Evolutionary conservation across 805 yeast species (phyloP).

Genomic region (Sugiyamaella marilandica): DNA sequence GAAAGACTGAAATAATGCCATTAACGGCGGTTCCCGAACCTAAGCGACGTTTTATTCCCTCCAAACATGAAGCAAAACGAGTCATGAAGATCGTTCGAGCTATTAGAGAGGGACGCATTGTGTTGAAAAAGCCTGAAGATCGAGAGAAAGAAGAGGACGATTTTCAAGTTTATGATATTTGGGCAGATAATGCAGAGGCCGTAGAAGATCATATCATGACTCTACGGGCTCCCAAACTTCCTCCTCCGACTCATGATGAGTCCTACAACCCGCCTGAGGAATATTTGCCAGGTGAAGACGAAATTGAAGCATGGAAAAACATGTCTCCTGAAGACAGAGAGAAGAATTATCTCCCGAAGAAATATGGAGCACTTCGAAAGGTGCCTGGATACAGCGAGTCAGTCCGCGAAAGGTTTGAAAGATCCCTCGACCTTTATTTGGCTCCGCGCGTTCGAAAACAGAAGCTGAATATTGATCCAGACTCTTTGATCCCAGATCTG

Average conservation of each 20-base stretch:
- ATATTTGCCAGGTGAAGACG: conserved; percentile 77
- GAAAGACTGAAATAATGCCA: conserved; percentile 82
- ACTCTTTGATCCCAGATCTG: conserved; percentile 87
- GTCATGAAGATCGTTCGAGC: conserved; percentile 96
- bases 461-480: conserved; percentile 92
- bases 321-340: conserved; percentile 74
- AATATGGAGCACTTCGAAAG: conserved; percentile 73
- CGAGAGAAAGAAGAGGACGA: conserved; percentile 44
- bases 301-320: conserved; percentile 62
- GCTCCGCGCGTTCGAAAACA: conserved; percentile 95
- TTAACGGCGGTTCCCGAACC: conserved; percentile 94
- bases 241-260: conserved; percentile 96
- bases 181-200: conserved; percentile 66
- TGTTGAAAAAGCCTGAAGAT: conserved; percentile 57
- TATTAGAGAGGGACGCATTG: conserved; percentile 90
- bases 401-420: conserved; percentile 86
- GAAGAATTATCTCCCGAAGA: conserved; percentile 73
- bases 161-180: conserved; percentile 62
- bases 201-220: conserved; percentile 81
- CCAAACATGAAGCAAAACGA: conserved; percentile 93
- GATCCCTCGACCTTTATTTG: conserved; percentile 86
- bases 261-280: conserved; percentile 97
- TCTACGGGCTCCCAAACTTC: conserved; percentile 87
- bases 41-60: conserved; percentile 92
- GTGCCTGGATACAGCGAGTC: conserved; percentile 90